phyloP scores from a whole-genome alignment of 2,329 filamentous ascomycete species.

The Aureobasidium namibiae region DNA sequence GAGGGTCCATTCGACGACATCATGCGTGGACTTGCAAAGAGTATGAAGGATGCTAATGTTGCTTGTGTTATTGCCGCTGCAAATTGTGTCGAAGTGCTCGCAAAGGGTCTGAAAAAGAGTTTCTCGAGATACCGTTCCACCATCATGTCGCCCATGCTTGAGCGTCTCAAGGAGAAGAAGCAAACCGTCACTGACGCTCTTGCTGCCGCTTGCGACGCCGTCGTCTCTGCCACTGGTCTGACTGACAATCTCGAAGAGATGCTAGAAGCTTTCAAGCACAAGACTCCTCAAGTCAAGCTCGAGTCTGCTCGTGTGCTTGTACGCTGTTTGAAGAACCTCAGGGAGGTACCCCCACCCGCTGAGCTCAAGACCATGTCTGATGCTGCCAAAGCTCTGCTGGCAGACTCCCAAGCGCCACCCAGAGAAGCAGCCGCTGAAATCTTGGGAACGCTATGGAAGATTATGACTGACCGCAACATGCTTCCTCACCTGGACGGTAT shows the following conservation, averaged over 20 bases:
- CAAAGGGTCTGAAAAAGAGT: slow-evolving; percentile 69
- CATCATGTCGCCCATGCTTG: slow-evolving; percentile 85
- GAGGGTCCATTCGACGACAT: slow-evolving; percentile 84
- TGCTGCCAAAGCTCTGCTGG: slow-evolving; percentile 75
- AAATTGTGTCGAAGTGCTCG: slow-evolving; percentile 82
- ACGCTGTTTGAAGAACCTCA: slow-evolving; percentile 72
- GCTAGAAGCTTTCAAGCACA: slow-evolving; percentile 74
- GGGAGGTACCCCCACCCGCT: slow-evolving; percentile 72
- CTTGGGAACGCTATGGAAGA: slow-evolving; percentile 94
- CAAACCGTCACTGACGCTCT: slow-evolving; percentile 79
- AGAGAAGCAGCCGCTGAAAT: slow-evolving; percentile 87
- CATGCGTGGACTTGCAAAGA: slow-evolving; percentile 76
- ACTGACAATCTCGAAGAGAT: slow-evolving; percentile 90
- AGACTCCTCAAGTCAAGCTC: slow-evolving; percentile 96
- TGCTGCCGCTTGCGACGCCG: slow-evolving; percentile 69
- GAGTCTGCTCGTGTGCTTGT: slow-evolving; percentile 92
- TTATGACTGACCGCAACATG: slow-evolving; percentile 94
- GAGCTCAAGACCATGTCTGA: slow-evolving; percentile 86
- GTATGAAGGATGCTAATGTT: slow-evolving; percentile 98
- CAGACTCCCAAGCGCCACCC: slow-evolving; percentile 78
- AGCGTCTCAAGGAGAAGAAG: slow-evolving; percentile 97
- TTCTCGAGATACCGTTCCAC: slow-evolving; percentile 74
- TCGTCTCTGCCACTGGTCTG: slow-evolving; percentile 59
- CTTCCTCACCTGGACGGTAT: slow-evolving; percentile 82
- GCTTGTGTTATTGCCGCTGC: slow-evolving; percentile 88